These are phyloP conservation scores for Pseudevernia furfuracea DNA, from an alignment of 495 filamentous ascomycete species.

Conservation along the genomic window DNA sequence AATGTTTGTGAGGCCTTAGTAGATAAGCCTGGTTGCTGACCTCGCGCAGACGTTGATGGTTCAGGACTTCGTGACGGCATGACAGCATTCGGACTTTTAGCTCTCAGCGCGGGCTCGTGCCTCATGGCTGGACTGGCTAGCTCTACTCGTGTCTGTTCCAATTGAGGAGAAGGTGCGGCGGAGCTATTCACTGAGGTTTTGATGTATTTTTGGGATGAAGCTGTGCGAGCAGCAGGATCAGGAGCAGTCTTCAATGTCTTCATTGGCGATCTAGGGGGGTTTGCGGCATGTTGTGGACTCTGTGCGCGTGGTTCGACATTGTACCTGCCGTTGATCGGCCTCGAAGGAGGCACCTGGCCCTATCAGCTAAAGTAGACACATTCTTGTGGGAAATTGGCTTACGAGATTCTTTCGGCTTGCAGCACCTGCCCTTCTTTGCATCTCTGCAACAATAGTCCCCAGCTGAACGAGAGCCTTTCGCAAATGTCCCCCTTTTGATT, in stretches of 20 bases:
- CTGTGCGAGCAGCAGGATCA: constrained; percentile 16
- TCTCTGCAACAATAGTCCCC: constrained; percentile 60
- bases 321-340: constrained; percentile 25
- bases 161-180: constrained; percentile 17
- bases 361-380: constrained; percentile 11
- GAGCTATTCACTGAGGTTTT: constrained; percentile 18
- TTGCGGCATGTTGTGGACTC: constrained; percentile 19
- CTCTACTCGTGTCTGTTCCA: constrained; percentile 13
- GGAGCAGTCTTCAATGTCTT: constrained; percentile 26
- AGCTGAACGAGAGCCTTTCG: constrained; percentile 56
- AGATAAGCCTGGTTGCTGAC: constrained; percentile 12
- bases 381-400: constrained; percentile 21
- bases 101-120: not conserved
- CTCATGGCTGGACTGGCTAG: constrained; percentile 18
- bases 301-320: constrained; percentile 18
- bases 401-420: constrained; percentile 58
- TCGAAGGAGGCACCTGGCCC: constrained; percentile 20
- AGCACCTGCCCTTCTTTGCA: constrained; percentile 66
- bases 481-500: constrained; percentile 55
- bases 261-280: constrained; percentile 25
- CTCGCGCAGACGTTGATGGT: constrained; percentile 13
- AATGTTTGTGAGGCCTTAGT: constrained; percentile 16
- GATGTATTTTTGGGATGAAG: constrained; percentile 22
- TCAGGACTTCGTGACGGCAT: constrained; percentile 16
- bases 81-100: constrained; percentile 7